Evolutionary conservation across 441 rosid genomes (phyloP).

Genomic region (Euphorbia schlechtendalii): DNA sequence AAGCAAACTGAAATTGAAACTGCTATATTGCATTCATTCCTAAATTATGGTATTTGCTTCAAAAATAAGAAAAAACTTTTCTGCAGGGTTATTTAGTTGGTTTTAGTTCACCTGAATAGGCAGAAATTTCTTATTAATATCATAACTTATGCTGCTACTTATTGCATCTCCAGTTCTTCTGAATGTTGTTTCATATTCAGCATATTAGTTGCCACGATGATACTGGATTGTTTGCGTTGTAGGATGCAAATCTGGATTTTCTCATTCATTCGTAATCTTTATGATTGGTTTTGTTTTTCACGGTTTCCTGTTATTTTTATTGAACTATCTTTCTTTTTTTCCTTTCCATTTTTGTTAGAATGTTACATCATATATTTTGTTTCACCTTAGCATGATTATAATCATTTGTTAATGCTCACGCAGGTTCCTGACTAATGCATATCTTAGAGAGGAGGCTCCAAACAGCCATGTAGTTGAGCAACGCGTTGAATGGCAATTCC

Average conservation of each 20-base stretch:
- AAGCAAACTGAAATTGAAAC: neutral
- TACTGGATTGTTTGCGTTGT: neutral
- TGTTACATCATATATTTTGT: neutral
- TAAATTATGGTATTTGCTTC: neutral
- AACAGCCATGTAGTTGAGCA: constrained; percentile 96
- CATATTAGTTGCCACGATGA: neutral
- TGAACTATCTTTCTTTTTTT: neutral
- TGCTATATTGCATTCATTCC: neutral
- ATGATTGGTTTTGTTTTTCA: neutral
- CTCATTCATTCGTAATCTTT: neutral
- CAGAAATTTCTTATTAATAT: neutral
- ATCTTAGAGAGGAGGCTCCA: constrained; percentile 93
- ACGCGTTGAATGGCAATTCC: constrained; percentile 87
- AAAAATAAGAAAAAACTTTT: neutral
- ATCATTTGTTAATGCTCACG: constrained; percentile 17
- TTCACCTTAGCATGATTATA: neutral
- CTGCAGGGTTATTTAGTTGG: neutral
- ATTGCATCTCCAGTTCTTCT: neutral
- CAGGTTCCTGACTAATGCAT: constrained; percentile 88
- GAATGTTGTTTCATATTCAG: neutral
- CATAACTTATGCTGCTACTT: neutral
- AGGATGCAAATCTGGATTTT: neutral
- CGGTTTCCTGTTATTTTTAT: neutral
- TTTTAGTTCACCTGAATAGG: neutral
- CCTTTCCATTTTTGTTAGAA: neutral